phyloP scores from a whole-genome alignment of 768 basidiomycete species.

The Psilocybe sp. region DNA sequence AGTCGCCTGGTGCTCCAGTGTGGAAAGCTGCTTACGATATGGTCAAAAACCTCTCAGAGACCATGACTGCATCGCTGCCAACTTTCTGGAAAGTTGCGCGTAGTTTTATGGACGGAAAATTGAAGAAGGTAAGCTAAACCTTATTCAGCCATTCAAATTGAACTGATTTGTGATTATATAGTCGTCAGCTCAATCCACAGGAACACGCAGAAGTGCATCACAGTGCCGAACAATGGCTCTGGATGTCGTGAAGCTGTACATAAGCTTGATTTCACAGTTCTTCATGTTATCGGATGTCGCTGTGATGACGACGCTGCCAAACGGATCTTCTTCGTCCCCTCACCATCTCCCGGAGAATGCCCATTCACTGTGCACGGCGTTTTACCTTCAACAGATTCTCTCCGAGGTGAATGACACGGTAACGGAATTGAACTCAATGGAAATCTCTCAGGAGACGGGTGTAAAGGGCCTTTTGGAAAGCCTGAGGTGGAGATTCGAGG shows the following conservation, averaged over 20 bases:
- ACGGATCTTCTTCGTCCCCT: slow-evolving; percentile 30
- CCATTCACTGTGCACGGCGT: slow-evolving; percentile 78
- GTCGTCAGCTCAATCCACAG: slow-evolving; percentile 29
- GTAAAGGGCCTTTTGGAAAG: slow-evolving; percentile 77
- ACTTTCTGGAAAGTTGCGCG: slow-evolving; percentile 93
- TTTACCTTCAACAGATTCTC: slow-evolving; percentile 78
- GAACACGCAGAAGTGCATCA: slow-evolving; percentile 72
- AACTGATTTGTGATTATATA: slow-evolving; percentile 12
- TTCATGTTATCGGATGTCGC: slow-evolving; percentile 71
- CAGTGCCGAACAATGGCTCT: slow-evolving; percentile 87
- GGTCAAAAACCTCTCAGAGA: slow-evolving; percentile 86
- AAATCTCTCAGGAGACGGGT: slow-evolving; percentile 74
- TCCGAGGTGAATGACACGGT: slow-evolving; percentile 85
- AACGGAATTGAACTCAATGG: slow-evolving; percentile 75
- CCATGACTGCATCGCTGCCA: slow-evolving; percentile 78
- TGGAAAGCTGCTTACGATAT: slow-evolving; percentile 81
- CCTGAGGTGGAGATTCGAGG: slow-evolving; percentile 84
- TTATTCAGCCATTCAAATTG: slow-evolving; percentile 4
- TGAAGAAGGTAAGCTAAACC: slow-evolving; percentile 63
- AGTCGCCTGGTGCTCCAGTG: slow-evolving; percentile 66
- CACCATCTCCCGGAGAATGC: slow-evolving; percentile 69
- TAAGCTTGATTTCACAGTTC: slow-evolving; percentile 80
- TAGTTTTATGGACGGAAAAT: slow-evolving; percentile 90
- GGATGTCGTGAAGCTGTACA: slow-evolving; percentile 84
- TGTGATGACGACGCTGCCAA: slow-evolving; percentile 37